Conservation (phyloP, 768 basidiomycete genomes). For the Suillus cothurnatus region DNA sequence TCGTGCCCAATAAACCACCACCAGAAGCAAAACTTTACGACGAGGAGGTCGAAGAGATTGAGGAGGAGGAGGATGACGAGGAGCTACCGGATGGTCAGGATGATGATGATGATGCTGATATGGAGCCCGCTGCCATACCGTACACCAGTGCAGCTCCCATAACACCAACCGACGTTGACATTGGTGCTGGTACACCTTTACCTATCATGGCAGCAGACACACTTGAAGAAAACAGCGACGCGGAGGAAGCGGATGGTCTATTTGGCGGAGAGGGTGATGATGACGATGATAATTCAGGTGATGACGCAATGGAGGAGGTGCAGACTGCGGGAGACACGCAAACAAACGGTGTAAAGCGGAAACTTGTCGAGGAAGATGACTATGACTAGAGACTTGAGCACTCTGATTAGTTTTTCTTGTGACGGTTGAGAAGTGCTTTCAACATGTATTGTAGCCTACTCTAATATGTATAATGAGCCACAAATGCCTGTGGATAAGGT, state of each 20-base stretch:
- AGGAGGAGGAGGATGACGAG: slow-evolving; percentile 48
- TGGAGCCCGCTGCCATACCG: slow-evolving; percentile 66
- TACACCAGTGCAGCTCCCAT: slow-evolving; percentile 28
- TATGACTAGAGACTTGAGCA: slow-evolving; percentile 55
- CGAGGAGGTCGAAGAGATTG: slow-evolving; percentile 81
- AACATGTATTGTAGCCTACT: slow-evolving; percentile 18
- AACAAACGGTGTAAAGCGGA: slow-evolving; percentile 73
- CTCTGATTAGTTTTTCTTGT: not conserved
- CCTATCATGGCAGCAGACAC: slow-evolving; percentile 37
- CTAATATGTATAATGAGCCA: slow-evolving; percentile 27
- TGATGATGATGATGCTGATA: slow-evolving; percentile 64
- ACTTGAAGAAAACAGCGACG: slow-evolving; percentile 70
- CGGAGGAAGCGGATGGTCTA: slow-evolving; percentile 74
- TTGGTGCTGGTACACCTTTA: slow-evolving; percentile 45
- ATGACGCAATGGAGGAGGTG: slow-evolving; percentile 81
- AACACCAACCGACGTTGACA: slow-evolving; percentile 71
- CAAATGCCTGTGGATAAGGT: slow-evolving; percentile 6
- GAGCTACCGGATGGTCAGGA: slow-evolving; percentile 50
- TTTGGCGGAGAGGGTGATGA: slow-evolving; percentile 78
- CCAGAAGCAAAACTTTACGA: slow-evolving; percentile 75
- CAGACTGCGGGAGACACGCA: slow-evolving; percentile 50
- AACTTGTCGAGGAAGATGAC: slow-evolving; percentile 85
- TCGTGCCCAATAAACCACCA: slow-evolving; percentile 83
- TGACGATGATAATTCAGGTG: slow-evolving; percentile 42
- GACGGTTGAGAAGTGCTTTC: not conserved